Base-by-base conservation (phyloP, 2,329 filamentous ascomycete genomes). In the Diaporthe amygdali region DNA sequence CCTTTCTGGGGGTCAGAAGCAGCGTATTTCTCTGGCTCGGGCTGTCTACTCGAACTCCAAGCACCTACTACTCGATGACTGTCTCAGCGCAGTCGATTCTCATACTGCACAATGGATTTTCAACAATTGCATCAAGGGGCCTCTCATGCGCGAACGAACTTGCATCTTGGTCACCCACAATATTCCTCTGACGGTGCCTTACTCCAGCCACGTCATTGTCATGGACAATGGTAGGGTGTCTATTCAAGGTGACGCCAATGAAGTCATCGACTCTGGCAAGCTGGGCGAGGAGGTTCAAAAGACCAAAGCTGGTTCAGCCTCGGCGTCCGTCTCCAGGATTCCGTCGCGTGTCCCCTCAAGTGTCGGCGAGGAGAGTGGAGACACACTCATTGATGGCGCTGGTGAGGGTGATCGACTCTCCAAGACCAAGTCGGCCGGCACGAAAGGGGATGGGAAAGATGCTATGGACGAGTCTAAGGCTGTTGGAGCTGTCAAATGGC, bases 91-190 rank as follows among this genome's bases (percentile, higher is more conserved):
- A 34, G 96, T 99, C 41, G 96, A 99, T 81, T 97, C 96, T 4
- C 96, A 99, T 77, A 98, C 96, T 0, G 95, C 95, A 2, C 97
- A 98, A 81, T 98, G 97, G 92, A 98, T 99, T 75, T 98, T 98
- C 83, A 93, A 93, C 79, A 93, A 97, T 81, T 97, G 95, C 72
- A 92, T 99, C 74, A 92, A 92, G 76, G 96, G 96, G 2, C 93
- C 94, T 7, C 83, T 99, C 66, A 98, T 99, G 96, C 84, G 88
- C 71, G 88, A 91, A 78, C 91, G 96, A 51, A 98, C 96, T 34
- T 98, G 96, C 81, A 94, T 99, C 68, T 87, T 99, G 52, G 96
- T 99, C 44, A 98, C 96, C 0, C 96, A 99, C 84, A 99, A 98
- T 78, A 90, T 96, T 34, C 89, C 93, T n/a, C 88, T 99, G 22